Base-by-base conservation (phyloP, 192 early-diverging fungal genomes). In the Tieghemiomyces parasiticus region DNA sequence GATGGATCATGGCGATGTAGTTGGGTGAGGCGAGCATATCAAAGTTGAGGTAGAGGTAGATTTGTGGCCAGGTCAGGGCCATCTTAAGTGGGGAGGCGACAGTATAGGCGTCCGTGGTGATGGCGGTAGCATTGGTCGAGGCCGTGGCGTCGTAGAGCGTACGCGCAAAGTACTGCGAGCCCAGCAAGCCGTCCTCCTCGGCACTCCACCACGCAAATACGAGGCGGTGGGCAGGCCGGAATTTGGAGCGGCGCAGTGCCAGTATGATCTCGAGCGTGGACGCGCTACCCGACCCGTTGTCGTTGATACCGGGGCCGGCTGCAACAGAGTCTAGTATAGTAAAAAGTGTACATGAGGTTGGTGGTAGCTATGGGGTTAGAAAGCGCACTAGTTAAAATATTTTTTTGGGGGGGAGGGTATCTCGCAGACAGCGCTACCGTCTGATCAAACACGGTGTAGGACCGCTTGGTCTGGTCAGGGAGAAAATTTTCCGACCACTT, bases 1-100 rank as follows among this genome's bases (percentile, higher is more conserved):
- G 74, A 56, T 82, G 80, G 45, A 86, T 69, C 60, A 75, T 73
- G 0, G 79, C 68, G 35, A 83, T 77, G 67, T 78, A 83, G 70
- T 86, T 86, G 35, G 84, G 84, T 65, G 81, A 83, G 10, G 75
- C 84, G 29, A 86, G 66, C 81, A 83, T 86, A 64, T 86, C 84
- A 71, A 86, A 79, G 62, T 86, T 86, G 49, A 86, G 73, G 63
- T 81, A 66, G 56, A 80, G 71, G 2, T 77, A 78, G 35, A 86
- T 67, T 33, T 79, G 62, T 0, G 61, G 30, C 70, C 74, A 78
- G 25, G 26, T 48, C 8, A 75, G 32, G 34, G 55, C n/a, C 4
- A 38, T n/a, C 35, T 38, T 25, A 16, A 58, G n/a, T 14, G 22
- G 20, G 20, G 30, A 13, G 26, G 30, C 50, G 50, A 8, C 13